Base-by-base conservation (phyloP, 106 monocot species). In the Dendrobium officinale region DNA sequence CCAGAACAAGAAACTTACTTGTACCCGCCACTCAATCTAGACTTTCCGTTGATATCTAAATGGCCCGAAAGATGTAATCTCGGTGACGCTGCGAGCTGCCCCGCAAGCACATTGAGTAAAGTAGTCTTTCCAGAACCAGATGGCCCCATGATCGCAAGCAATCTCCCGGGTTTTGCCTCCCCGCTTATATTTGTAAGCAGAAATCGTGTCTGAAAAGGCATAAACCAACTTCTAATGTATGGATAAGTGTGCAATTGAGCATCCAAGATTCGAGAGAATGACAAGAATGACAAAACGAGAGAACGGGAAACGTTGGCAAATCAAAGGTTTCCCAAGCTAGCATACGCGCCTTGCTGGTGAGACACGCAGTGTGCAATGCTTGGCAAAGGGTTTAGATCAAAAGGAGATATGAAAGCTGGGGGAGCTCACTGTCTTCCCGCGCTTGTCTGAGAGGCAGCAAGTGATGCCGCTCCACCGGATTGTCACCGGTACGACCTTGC, bases 41-140 rank as follows among this genome's bases (percentile, higher is more conserved):
- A 83, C 43, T 66, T 40, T 0, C 92, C 90, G 73, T 92, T 92
- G 10, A 97, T 77, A 82, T 90, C 89, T 37, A 91, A 55, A 81
- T 78, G 77, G 31, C 94, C 97, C 0, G 95, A 84, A 79, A 98
- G 87, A 42, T 75, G 86, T 75, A 98, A 86, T 5, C 84, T 75
- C 31, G 91, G 88, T 5, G 92, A 92, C 4, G 95, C 90, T 11
- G 82, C 76, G 16, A 98, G 90, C 91, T 98, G 98, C 40, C 95
- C 91, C 20, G 92, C 98, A 22, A 98, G 95, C n/a, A 98, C 88
- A 82, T 98, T 98, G 80, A 98, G 91, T 80, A 98, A 82, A 77
- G 98, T 95, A 4, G 98, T 98, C 86, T 98, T 98, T 41, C 98
- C 98, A 10, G 98, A 91, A n/a, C 98, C 98, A 4, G 98, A 98